A percentile compares a stretch with the other conserved stretches of the same genome.
These are phyloP conservation scores for Apiospora kogelbergensis DNA, from an alignment of 2,329 filamentous ascomycete species.

Conservation along the genomic window DNA sequence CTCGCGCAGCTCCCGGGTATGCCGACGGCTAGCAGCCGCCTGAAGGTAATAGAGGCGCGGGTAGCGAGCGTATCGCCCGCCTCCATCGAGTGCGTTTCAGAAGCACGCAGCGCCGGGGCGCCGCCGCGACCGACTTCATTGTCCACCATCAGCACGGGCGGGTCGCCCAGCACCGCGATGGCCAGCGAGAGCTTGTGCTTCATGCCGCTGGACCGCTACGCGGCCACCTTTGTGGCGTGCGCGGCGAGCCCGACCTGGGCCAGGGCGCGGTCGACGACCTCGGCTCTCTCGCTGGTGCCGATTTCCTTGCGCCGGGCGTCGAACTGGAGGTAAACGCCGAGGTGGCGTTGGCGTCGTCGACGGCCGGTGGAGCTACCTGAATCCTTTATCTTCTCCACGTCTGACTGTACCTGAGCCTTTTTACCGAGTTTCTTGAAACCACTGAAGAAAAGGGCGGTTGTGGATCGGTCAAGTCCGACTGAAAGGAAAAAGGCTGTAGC, in stretches of 20 bases:
- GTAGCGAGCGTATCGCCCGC: constrained; percentile 75
- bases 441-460: constrained; percentile 37
- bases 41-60: constrained; percentile 58
- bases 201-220: constrained; percentile 72
- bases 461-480: constrained; percentile 66
- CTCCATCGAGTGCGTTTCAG: constrained; percentile 79
- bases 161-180: constrained; percentile 75
- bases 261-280: constrained; percentile 64
- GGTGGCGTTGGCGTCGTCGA: constrained; percentile 67
- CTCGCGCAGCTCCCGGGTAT: constrained; percentile 25
- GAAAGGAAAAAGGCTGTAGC: constrained; percentile 60
- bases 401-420: not conserved
- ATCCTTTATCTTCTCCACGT: constrained; percentile 28
- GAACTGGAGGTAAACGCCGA: constrained; percentile 74
- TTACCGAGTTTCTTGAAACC: constrained; percentile 13
- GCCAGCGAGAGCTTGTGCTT: constrained; percentile 73
- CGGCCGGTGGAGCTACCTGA: constrained; percentile 28
- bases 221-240: constrained; percentile 63
- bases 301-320: constrained; percentile 70
- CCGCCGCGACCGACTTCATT: constrained; percentile 60
- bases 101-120: constrained; percentile 65
- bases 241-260: constrained; percentile 63
- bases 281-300: constrained; percentile 46
- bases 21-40: constrained; percentile 25
- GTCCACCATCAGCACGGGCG: constrained; percentile 71